Evolutionary conservation across 768 basidiomycete species (phyloP).

Genomic region (Rhodotorula paludigena): DNA sequence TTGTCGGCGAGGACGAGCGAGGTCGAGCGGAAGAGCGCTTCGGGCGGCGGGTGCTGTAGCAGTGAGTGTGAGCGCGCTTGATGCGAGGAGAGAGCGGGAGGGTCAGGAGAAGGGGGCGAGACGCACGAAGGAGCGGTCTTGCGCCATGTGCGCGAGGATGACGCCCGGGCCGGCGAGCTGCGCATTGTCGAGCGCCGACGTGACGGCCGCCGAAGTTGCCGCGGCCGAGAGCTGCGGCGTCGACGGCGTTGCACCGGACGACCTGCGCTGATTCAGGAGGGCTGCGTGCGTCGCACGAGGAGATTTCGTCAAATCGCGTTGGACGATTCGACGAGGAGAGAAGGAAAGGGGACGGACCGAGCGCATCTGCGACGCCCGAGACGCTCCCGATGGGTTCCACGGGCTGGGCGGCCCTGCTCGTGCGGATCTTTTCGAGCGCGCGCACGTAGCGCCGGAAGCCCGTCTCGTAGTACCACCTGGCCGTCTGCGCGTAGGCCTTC

Average conservation of each 20-base stretch:
- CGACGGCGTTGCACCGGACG: too few relatives aligned
- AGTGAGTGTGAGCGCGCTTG: too few relatives aligned
- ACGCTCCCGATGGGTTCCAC: conserved; percentile 28
- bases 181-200: conserved; percentile 13
- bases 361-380: conserved; percentile 5
- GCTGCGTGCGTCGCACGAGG: too few relatives aligned
- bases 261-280: conserved; percentile 3
- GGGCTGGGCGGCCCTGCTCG: conserved; percentile 43
- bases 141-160: conserved; percentile 76
- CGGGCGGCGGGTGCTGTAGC: conserved; percentile 69
- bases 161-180: not conserved
- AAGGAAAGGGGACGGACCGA: conserved; percentile 7
- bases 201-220: not conserved
- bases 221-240: too few relatives aligned
- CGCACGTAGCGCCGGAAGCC: conserved; percentile 84
- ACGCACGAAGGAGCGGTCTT: conserved; percentile 64
- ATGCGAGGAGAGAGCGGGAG: too few relatives aligned
- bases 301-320: not conserved
- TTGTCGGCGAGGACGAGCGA: conserved; percentile 92
- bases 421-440: conserved; percentile 73
- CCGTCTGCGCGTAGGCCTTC: conserved; percentile 73
- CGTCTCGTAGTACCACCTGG: conserved; percentile 90
- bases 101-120: not conserved
- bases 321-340: not conserved
- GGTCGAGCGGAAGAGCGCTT: conserved; percentile 77